phyloP scores from a whole-genome alignment of 768 basidiomycete genomes.

The Kwoniella sp. region DNA sequence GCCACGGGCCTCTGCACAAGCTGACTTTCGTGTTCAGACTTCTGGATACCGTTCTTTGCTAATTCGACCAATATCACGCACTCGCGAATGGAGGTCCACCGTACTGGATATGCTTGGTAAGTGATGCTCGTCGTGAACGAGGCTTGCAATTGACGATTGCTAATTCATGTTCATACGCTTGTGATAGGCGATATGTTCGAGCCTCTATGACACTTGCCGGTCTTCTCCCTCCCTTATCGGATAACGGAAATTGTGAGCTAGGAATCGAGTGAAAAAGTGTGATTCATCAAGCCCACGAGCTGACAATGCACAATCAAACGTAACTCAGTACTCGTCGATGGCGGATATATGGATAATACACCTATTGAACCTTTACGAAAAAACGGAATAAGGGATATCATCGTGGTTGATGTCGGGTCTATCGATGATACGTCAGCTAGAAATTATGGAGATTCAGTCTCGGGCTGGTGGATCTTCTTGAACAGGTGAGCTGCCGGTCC shows the following conservation, averaged over 20 bases:
- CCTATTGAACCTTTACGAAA: constrained; percentile 88
- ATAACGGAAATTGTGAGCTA: constrained; percentile 69
- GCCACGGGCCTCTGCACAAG: not conserved
- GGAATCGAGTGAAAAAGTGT: not conserved
- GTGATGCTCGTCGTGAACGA: constrained; percentile 63
- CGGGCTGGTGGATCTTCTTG: constrained; percentile 92
- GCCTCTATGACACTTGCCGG: constrained; percentile 98
- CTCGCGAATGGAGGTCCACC: constrained; percentile 94
- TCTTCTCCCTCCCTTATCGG: constrained; percentile 87
- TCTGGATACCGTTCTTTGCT: constrained; percentile 98
- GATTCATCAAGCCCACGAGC: not conserved
- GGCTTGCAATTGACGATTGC: not conserved
- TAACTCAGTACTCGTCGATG: constrained; percentile 56
- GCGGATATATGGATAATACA: constrained; percentile 56
- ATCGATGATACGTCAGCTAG: constrained; percentile 94
- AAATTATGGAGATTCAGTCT: constrained; percentile 90
- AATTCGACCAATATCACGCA: constrained; percentile 97
- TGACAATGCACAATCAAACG: not conserved
- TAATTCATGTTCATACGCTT: not conserved
- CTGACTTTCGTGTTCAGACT: constrained; percentile 60
- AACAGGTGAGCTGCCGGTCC: constrained; percentile 65
- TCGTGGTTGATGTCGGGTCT: constrained; percentile 91
- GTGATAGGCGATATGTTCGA: constrained; percentile 50
- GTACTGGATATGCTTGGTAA: constrained; percentile 98
- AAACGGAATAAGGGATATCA: constrained; percentile 84